phyloP scores from a whole-genome alignment of 495 filamentous ascomycete genomes.

The Podospora didyma region DNA sequence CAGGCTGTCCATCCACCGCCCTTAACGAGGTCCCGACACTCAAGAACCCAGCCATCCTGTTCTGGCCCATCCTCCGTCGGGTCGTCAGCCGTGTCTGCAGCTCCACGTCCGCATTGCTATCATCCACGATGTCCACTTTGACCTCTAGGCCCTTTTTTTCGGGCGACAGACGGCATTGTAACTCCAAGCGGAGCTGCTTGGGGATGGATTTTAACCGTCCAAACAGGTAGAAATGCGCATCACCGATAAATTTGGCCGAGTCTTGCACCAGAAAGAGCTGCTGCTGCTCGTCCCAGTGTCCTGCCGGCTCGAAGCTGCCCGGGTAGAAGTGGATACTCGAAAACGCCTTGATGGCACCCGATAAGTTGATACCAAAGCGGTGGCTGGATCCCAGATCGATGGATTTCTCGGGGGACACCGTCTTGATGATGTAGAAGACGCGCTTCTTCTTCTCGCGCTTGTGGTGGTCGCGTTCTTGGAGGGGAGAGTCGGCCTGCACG shows the following conservation, averaged over 20 bases:
- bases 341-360: slow-evolving; percentile 2
- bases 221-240: not conserved
- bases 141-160: too few relatives aligned
- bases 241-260: not conserved
- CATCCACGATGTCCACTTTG: too few relatives aligned
- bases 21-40: not conserved
- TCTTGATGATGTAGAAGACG: slow-evolving; percentile 16
- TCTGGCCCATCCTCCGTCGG: not conserved
- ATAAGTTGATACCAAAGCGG: slow-evolving; percentile 12
- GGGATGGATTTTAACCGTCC: not conserved
- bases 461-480: not conserved
- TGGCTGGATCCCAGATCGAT: slow-evolving; percentile 12
- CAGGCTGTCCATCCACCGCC: slow-evolving; percentile 4
- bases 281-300: slow-evolving; percentile 18
- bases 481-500: slow-evolving; percentile 4
- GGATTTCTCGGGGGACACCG: slow-evolving; percentile 14
- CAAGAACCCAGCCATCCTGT: not conserved
- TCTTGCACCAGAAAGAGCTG: slow-evolving; percentile 15
- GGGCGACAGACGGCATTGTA: too few relatives aligned
- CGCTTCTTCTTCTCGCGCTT: slow-evolving; percentile 1
- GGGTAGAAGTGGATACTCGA: not conserved
- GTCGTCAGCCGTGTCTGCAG: not conserved
- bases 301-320: slow-evolving; percentile 3
- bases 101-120: too few relatives aligned
- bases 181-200: not conserved